Conservation (phyloP, 2,329 filamentous ascomycete species). For the Pseudogymnoascus sp. region DNA sequence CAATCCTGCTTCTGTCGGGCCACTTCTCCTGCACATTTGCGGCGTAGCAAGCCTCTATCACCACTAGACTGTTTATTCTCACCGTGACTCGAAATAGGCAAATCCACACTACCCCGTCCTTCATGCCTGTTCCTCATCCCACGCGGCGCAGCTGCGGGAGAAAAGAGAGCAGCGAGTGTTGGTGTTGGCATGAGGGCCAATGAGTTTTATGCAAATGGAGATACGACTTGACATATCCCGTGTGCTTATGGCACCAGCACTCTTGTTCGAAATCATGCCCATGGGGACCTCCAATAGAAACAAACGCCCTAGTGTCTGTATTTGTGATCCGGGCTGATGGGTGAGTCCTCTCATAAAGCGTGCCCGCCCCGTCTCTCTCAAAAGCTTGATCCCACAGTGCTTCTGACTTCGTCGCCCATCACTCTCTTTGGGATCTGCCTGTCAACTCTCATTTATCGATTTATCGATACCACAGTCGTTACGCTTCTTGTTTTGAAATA, state of each 20-base stretch:
- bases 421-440: conserved; percentile 19
- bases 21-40: neutral
- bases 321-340: neutral
- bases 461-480: conserved; percentile 20
- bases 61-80: conserved; percentile 7
- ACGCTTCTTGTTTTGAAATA: conserved; percentile 14
- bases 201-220: neutral
- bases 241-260: neutral
- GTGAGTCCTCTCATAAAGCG: neutral
- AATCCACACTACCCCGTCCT: neutral
- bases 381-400: neutral
- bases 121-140: neutral
- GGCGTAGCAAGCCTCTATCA: conserved; percentile 5
- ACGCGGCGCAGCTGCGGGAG: neutral
- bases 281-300: neutral
- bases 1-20: neutral
- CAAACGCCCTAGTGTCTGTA: neutral
- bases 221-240: neutral
- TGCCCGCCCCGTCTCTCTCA: neutral
- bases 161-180: neutral
- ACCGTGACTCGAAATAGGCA: neutral
- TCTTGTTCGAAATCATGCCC: neutral
- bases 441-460: conserved; percentile 21
- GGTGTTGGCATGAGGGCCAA: neutral
- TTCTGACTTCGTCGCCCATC: conserved; percentile 15